Evolutionary conservation across 164 flowering plant genomes (phyloP).

Genomic region (Aristolochia contorta): DNA sequence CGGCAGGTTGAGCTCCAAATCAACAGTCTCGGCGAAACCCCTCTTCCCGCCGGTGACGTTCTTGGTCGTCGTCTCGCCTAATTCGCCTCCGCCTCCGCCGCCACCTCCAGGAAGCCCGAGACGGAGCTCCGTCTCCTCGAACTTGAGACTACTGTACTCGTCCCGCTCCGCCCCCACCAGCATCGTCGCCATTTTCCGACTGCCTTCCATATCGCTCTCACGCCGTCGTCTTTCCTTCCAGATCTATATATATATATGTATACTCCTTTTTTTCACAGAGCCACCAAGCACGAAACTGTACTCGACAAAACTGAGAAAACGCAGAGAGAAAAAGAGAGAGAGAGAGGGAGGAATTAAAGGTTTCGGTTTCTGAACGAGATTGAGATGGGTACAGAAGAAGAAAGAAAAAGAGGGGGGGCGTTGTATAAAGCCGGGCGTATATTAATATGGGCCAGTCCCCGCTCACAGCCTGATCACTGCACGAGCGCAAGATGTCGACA

Average conservation of each 20-base stretch:
- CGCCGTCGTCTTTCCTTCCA: no score
- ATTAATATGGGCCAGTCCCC: conserved; percentile 9
- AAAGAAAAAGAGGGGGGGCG: conserved; percentile 4
- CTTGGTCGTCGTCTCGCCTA: conserved; percentile 14
- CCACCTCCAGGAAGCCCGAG: conserved; percentile 9
- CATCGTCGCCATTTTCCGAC: conserved; percentile 20
- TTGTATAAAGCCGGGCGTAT: conserved; percentile 15
- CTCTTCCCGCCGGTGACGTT: conserved; percentile 44
- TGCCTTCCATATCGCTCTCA: conserved; percentile 10
- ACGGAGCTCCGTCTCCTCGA: conserved; percentile 11
- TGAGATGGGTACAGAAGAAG: not conserved
- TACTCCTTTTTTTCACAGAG: no score
- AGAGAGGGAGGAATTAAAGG: no score
- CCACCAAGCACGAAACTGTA: no score
- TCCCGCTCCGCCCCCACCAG: conserved; percentile 14
- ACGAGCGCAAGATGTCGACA: conserved; percentile 13
- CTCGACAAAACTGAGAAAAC: no score
- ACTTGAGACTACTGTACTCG: conserved; percentile 7
- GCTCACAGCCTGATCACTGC: not conserved
- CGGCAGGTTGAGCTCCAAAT: conserved; percentile 70
- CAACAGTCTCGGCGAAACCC: conserved; percentile 54
- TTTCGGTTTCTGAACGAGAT: not conserved
- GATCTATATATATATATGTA: no score
- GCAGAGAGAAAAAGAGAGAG: no score
- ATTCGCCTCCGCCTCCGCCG: conserved; percentile 7